Evolutionary conservation across 2,329 filamentous ascomycete genomes (phyloP).

Genomic region (Aspergillus ochraceoroseus): DNA sequence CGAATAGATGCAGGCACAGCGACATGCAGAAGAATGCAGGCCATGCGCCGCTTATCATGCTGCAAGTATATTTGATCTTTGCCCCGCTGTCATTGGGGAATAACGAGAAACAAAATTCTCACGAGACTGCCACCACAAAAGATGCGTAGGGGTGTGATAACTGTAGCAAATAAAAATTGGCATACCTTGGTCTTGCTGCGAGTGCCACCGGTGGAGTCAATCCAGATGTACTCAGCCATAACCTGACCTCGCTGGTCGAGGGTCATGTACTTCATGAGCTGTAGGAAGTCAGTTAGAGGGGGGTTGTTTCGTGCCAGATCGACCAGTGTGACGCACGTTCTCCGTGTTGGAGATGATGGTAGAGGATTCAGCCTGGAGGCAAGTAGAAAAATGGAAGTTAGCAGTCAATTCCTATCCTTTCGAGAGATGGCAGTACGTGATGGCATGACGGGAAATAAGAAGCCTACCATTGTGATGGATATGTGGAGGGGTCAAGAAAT

Average conservation of each 20-base stretch:
- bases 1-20: constrained; percentile 26
- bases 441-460: no score
- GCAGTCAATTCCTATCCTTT: constrained; percentile 3
- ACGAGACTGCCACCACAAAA: no score
- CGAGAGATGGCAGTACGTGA: neutral
- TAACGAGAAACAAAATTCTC: no score
- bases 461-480: constrained; percentile 17
- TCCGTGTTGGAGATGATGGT: constrained; percentile 46
- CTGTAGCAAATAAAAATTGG: constrained; percentile 21
- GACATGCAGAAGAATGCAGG: no score
- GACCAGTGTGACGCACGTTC: constrained; percentile 40
- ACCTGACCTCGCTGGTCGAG: constrained; percentile 84
- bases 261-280: constrained; percentile 84
- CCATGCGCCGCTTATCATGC: no score
- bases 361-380: constrained; percentile 44
- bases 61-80: no score
- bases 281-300: constrained; percentile 45
- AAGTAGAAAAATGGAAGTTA: constrained; percentile 21
- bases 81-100: no score
- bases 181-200: constrained; percentile 96
- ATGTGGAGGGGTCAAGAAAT: constrained; percentile 14
- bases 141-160: no score
- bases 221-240: constrained; percentile 97
- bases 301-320: no score
- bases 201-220: constrained; percentile 74